Percentiles rank a stretch among this genome's conserved stretches.
phyloP scores from a whole-genome alignment of 2,329 filamentous ascomycete species.

The Helotiales sp. region DNA sequence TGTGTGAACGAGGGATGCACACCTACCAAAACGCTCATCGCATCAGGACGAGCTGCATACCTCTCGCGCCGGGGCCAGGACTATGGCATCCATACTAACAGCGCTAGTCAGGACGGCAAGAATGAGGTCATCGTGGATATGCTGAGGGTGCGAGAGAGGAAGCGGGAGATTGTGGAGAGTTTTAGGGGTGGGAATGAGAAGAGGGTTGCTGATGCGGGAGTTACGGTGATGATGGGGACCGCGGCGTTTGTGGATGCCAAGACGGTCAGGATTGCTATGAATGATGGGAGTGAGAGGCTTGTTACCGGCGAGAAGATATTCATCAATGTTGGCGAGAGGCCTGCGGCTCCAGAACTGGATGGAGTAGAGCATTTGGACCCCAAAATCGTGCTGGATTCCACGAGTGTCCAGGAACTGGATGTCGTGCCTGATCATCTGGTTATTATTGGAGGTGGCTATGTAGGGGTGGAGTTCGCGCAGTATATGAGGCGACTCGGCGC shows the following conservation, averaged over 20 bases:
- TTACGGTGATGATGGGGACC: conserved; percentile 53
- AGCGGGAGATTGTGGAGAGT: conserved; percentile 57
- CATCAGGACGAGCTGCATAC: conserved; percentile 56
- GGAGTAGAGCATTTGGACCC: conserved; percentile 47
- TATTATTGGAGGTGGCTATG: conserved; percentile 58
- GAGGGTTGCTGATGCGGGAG: conserved; percentile 47
- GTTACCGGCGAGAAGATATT: conserved; percentile 51
- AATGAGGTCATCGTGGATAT: conserved; percentile 51
- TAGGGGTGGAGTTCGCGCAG: conserved; percentile 60
- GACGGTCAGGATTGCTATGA: conserved; percentile 45
- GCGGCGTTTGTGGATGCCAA: conserved; percentile 51
- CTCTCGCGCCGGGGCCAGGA: conserved; percentile 48
- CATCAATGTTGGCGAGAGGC: conserved; percentile 53
- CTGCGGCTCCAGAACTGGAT: conserved; percentile 46
- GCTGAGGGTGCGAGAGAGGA: conserved; percentile 55
- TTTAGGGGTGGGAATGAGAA: conserved; percentile 55
- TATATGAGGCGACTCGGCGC: conserved; percentile 56
- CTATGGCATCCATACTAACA: conserved; percentile 51
- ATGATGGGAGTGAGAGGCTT: conserved; percentile 42
- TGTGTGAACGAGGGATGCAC: conserved; percentile 62
- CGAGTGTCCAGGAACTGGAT: conserved; percentile 53
- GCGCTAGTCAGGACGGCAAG: background rate
- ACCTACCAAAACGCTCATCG: conserved; percentile 62
- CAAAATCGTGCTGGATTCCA: conserved; percentile 52
- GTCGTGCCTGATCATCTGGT: conserved; percentile 54